phyloP scores from a whole-genome alignment of 768 basidiomycete species.

The Russula abietina region DNA sequence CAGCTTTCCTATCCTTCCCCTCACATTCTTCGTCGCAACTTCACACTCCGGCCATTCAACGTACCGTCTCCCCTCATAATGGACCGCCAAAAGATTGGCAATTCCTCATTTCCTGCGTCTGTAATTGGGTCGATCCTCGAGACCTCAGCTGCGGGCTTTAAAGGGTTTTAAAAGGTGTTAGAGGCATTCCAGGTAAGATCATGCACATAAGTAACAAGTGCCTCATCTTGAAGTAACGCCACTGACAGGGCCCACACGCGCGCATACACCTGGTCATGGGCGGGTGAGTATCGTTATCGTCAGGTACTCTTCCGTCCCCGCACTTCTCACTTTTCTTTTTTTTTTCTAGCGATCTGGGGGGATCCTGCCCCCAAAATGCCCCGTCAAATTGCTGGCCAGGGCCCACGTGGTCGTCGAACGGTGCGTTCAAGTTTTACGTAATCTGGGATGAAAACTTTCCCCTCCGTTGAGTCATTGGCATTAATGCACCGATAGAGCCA shows the following conservation, averaged over 20 bases:
- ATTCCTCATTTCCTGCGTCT: too few species aligned
- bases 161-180: too few species aligned
- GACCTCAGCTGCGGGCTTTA: too few species aligned
- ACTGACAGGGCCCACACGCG: conserved; percentile 34
- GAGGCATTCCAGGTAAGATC: conserved; percentile 30
- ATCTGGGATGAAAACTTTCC: background rate
- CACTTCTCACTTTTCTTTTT: background rate
- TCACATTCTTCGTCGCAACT: too few species aligned
- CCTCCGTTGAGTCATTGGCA: background rate
- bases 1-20: too few species aligned
- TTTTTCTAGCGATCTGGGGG: conserved; percentile 29
- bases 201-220: background rate
- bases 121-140: too few species aligned
- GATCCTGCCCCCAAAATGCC: conserved; percentile 29
- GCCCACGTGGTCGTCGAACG: conserved; percentile 33
- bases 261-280: conserved; percentile 33
- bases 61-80: too few species aligned
- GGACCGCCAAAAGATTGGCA: too few species aligned
- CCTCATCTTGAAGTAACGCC: background rate
- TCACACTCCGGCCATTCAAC: too few species aligned
- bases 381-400: conserved; percentile 27
- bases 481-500: conserved; percentile 28
- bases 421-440: conserved; percentile 16
- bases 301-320: background rate
- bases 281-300: conserved; percentile 25